phyloP scores from a whole-genome alignment of 108 stramenopile species.

The Bacterosira constricta region DNA sequence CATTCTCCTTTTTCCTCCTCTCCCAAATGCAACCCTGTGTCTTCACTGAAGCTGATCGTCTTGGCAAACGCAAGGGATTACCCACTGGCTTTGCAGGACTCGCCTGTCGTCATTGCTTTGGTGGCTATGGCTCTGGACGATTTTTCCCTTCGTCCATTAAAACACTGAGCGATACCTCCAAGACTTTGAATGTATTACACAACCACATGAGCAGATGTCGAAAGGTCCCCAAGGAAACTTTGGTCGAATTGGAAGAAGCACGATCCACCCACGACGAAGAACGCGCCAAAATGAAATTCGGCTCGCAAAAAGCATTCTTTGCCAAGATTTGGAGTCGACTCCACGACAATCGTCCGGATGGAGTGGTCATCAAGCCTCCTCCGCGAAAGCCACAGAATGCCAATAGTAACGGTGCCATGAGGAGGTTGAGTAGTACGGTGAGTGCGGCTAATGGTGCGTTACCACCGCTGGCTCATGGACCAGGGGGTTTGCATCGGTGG shows the following conservation, averaged over 20 bases:
- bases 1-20: constrained; percentile 72
- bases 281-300: constrained; percentile 83
- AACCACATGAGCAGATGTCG: constrained; percentile 86
- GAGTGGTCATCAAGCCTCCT: constrained; percentile 7
- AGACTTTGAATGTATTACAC: constrained; percentile 77
- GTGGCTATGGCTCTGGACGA: constrained; percentile 80
- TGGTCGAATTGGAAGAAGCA: constrained; percentile 49
- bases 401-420: neutral
- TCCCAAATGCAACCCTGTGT: constrained; percentile 81
- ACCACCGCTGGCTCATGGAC: too few species aligned
- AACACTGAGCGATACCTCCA: constrained; percentile 80
- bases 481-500: neutral
- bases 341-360: constrained; percentile 57
- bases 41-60: constrained; percentile 85
- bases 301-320: constrained; percentile 86
- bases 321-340: constrained; percentile 79
- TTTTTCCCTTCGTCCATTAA: constrained; percentile 90
- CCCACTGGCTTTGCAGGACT: constrained; percentile 81
- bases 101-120: constrained; percentile 83
- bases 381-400: constrained; percentile 26
- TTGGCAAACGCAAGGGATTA: constrained; percentile 81
- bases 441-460: too few species aligned
- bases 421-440: neutral
- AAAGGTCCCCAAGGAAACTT: constrained; percentile 70
- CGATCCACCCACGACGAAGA: constrained; percentile 71